Conservation (phyloP, 2,329 filamentous ascomycete species). For the Colletotrichum costaricense region DNA sequence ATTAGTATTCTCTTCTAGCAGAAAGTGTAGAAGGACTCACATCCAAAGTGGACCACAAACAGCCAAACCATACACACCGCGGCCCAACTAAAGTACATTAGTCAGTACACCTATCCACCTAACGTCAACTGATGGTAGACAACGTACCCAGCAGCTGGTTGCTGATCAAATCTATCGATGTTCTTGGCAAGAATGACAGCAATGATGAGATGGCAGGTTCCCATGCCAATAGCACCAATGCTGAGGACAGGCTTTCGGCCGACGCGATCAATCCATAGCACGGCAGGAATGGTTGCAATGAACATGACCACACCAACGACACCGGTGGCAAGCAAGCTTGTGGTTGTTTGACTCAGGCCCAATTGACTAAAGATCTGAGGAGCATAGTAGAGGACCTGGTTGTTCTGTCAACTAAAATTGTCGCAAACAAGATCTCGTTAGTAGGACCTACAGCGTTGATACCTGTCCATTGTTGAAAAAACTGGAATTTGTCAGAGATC, state of each 20-base stretch:
- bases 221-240: conserved; percentile 77
- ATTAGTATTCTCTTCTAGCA: conserved; percentile 47
- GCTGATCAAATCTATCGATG: conserved; percentile 65
- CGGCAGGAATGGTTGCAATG: conserved; percentile 70
- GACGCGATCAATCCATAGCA: conserved; percentile 73
- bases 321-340: conserved; percentile 74
- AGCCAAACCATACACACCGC: conserved; percentile 77
- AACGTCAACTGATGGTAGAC: not conserved
- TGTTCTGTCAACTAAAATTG: not conserved
- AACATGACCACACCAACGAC: conserved; percentile 80
- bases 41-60: conserved; percentile 80
- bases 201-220: conserved; percentile 75
- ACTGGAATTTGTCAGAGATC: not conserved
- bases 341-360: conserved; percentile 64
- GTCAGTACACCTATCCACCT: not conserved
- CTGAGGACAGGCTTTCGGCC: conserved; percentile 73
- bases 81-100: conserved; percentile 62
- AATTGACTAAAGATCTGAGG: conserved; percentile 77
- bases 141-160: conserved; percentile 60
- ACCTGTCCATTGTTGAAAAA: conserved; percentile 47
- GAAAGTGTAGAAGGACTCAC: conserved; percentile 68
- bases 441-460: conserved; percentile 61
- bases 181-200: conserved; percentile 75
- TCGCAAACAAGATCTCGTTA: not conserved
- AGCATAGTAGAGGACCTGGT: conserved; percentile 69